Conservation (phyloP, 352 stramenopile species). For the Blastocystis sp. region DNA sequence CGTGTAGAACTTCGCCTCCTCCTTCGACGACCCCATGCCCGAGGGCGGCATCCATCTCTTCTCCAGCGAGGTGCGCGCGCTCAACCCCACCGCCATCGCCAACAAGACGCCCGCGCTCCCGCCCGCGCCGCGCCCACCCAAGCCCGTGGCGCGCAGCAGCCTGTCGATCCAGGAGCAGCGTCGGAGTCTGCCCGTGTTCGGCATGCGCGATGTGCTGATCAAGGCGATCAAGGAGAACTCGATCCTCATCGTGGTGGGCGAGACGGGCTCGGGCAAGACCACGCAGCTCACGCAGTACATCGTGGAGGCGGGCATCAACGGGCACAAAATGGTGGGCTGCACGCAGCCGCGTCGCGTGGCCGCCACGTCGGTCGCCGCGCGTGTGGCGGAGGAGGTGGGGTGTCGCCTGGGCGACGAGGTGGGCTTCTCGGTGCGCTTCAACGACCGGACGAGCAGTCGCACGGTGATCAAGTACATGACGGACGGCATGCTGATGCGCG, state of each 20-base stretch:
- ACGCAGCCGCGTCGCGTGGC: constrained; percentile 96
- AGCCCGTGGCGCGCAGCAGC: constrained; percentile 44
- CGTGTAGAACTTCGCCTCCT: constrained; percentile 25
- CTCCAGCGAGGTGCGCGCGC: constrained; percentile 28
- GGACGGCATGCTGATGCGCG: constrained; percentile 98
- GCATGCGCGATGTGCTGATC: constrained; percentile 45
- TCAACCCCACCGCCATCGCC: not conserved
- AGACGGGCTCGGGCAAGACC: constrained; percentile 97
- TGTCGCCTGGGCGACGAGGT: constrained; percentile 89
- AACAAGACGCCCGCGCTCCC: not conserved
- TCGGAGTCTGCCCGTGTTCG: constrained; percentile 91
- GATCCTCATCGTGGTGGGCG: constrained; percentile 96
- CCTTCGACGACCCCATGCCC: constrained; percentile 97
- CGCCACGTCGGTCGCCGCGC: constrained; percentile 93
- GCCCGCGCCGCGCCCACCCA: not conserved
- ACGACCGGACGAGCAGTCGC: constrained; percentile 86
- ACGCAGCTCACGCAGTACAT: constrained; percentile 99
- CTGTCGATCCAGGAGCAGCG: constrained; percentile 91
- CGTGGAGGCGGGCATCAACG: constrained; percentile 93
- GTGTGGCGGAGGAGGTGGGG: constrained; percentile 94
- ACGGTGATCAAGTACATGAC: constrained; percentile 99
- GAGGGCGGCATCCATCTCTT: constrained; percentile 79
- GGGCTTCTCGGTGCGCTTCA: constrained; percentile 90
- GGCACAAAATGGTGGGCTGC: constrained; percentile 91
- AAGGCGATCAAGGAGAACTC: constrained; percentile 90